phyloP scores from a whole-genome alignment of 768 basidiomycete genomes.

The Roridomyces roridus region DNA sequence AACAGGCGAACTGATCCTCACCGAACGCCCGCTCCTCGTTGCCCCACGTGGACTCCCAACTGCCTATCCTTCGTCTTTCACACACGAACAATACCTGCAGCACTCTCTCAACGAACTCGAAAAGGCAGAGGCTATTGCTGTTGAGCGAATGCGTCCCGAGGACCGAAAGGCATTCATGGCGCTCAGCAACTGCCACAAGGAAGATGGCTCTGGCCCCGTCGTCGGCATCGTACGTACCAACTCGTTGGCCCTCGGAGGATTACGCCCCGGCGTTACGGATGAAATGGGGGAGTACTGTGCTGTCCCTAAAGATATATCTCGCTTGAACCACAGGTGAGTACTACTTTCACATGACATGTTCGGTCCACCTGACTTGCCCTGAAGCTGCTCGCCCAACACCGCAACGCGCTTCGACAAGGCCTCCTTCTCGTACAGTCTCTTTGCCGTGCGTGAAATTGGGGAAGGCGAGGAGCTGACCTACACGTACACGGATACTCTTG shows the following conservation, averaged over 20 bases:
- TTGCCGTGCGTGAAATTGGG: slow-evolving; percentile 32
- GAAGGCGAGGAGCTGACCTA: slow-evolving; percentile 38
- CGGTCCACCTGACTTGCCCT: slow-evolving; percentile 14
- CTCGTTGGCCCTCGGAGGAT: slow-evolving; percentile 15
- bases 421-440: slow-evolving; percentile 17
- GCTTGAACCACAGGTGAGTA: slow-evolving; percentile 34
- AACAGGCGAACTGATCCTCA: slow-evolving; percentile 12
- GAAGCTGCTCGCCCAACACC: slow-evolving; percentile 31
- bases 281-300: slow-evolving; percentile 1
- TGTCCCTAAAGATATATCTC: slow-evolving; percentile 26
- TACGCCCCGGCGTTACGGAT: slow-evolving; percentile 1
- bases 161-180: slow-evolving; percentile 29
- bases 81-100: not conserved
- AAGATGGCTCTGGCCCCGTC: slow-evolving; percentile 39
- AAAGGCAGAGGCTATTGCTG: not conserved
- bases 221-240: slow-evolving; percentile 36
- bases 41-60: not conserved
- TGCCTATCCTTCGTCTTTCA: not conserved
- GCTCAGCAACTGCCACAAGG: slow-evolving; percentile 32
- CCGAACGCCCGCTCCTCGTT: slow-evolving; percentile 18
- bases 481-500: slow-evolving; percentile 28
- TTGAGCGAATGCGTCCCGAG: slow-evolving; percentile 30
- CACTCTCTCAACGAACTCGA: slow-evolving; percentile 7
- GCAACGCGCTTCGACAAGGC: slow-evolving; percentile 25
- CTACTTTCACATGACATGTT: slow-evolving; percentile 13